Evolutionary conservation across 768 basidiomycete species (phyloP), one percentile per base, ranked within the genome.

Genomic region (Agaricus blazei): DNA sequence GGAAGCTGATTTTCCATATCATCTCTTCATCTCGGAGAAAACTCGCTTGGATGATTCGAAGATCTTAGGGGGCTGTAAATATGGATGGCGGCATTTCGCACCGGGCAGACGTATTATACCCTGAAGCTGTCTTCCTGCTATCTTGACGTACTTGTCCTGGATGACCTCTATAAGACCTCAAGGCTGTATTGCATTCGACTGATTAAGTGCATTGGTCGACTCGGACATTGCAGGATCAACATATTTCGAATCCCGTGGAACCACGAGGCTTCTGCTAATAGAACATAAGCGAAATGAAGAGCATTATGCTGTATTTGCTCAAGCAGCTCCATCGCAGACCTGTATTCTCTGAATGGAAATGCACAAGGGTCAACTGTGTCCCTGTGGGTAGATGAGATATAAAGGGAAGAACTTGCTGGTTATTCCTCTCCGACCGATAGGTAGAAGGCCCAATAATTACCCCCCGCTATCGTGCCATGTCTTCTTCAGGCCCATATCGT

Each of bases 281-380:
- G 47, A 47, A 19, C 42, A 43, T 42, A 42, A 29, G 54, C 54
- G 54, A 55, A 48, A 55, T 55, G 26, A 55, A 52, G 14, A n/a
- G 40, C 46, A 34, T 48, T 38, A 55, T 8, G 28, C 40, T 48
- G 41, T 47, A 31, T 34, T 49, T 48, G 40, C 54, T 40, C 41
- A 46, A 29, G 48, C 43, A 14, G 47, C 27, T 31, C 7, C 31
- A 41, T 31, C 29, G n/a, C 23, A 29, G 46, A 46, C 29, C 14
- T 48, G 44, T 36, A 24, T 55, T 55, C 54, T 43, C 48, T 41
- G 42, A 48, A 40, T 55, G 54, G 54, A 41, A 48, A 55, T 38
- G 36, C 42, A 47, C 47, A 7, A 31, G 49, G 51, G 45, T 45
- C 51, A 24, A 52, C 43, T 19, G 43, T 29, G 51, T 34, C 44